Evolutionary conservation across 345 rosid genomes (phyloP), one percentile per base, ranked within the genome.

Genomic region (Conringia planisiliqua): DNA sequence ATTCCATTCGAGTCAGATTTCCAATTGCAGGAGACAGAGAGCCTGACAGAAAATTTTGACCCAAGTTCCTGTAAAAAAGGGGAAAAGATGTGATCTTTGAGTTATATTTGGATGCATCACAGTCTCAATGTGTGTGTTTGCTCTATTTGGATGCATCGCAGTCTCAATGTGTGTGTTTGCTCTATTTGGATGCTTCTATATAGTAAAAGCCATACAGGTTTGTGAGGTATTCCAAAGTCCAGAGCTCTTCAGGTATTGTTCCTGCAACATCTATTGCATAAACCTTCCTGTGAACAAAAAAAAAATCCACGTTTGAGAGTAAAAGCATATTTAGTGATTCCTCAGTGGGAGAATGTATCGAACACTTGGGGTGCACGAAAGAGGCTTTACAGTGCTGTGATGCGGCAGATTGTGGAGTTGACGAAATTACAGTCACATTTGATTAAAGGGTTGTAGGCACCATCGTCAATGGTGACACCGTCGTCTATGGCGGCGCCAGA

Each of bases 381-480:
- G 72, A 54, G 18, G 12, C 6, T 4, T 2, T 72, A 78, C 82
- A 78, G 38, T 3, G 63, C 59, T 0, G 74, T 79, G 64, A 74
- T 79, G 63, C 68, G 82, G 52, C 82, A 82, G 65, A 72, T 17
- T 5, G 81, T 80, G 68, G 51, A 44, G 58, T 39, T 78, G 58
- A 2, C 38, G 73, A 38, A 78, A 69, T 48, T 61, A 51, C 94
- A 89, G 58, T 78, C 82, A 65, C 94, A 89, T 76, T 71, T 84
- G 75, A 87, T 84, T 1, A 83, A 44, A 10, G 90, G 88, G 17
- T 86, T 85, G 79, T 80, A 68, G 3, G 32, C 4, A 0, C 20
- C 8, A 5, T 0, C 0, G 26, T 59, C 46, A 29, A 47, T 44
- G 36, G 10, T 0, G 20, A 82, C 59, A 46, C 4, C 1, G 3